Percentiles rank a stretch among this genome's conserved stretches.
Conservation (phyloP, 2,329 filamentous ascomycete genomes). For the Tolypocladium guangdongense region DNA sequence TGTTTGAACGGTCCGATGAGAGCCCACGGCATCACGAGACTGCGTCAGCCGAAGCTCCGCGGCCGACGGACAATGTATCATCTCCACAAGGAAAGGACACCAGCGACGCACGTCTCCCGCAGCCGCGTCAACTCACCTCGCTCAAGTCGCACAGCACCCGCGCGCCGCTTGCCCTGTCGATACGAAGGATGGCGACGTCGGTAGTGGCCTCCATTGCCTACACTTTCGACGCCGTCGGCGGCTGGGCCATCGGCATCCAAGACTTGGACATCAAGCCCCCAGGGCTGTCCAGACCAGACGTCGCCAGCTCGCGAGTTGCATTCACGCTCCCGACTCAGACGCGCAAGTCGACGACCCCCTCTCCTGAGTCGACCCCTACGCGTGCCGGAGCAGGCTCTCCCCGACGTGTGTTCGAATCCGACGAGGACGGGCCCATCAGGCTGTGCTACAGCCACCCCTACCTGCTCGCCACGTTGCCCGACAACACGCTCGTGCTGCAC, state of each 20-base stretch:
- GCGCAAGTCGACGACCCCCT: conserved; percentile 8
- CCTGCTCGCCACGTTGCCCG: conserved; percentile 69
- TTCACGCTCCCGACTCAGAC: conserved; percentile 22
- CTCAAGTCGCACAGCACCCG: conserved; percentile 71
- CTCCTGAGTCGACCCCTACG: conserved; percentile 5
- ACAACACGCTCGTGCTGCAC: conserved; percentile 80
- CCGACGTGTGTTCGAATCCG: conserved; percentile 3
- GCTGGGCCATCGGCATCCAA: conserved; percentile 88
- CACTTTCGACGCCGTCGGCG: conserved; percentile 64
- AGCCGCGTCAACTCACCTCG: conserved; percentile 53
- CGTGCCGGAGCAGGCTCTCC: conserved; percentile 4
- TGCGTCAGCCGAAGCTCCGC: no score
- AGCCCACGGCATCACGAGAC: background rate
- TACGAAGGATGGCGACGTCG: conserved; percentile 53
- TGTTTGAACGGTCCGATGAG: conserved; percentile 32
- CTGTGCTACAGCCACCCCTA: conserved; percentile 74
- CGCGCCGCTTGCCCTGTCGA: conserved; percentile 69
- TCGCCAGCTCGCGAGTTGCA: conserved; percentile 24
- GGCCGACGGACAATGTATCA: conserved; percentile 1
- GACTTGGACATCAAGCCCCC: conserved; percentile 56
- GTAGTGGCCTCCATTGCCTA: conserved; percentile 82
- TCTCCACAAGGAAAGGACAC: background rate
- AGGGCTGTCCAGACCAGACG: conserved; percentile 14
- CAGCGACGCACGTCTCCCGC: conserved; percentile 5
- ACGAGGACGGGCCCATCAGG: conserved; percentile 41